phyloP scores from a whole-genome alignment of 495 filamentous ascomycete species.

The Penicillium salamii region DNA sequence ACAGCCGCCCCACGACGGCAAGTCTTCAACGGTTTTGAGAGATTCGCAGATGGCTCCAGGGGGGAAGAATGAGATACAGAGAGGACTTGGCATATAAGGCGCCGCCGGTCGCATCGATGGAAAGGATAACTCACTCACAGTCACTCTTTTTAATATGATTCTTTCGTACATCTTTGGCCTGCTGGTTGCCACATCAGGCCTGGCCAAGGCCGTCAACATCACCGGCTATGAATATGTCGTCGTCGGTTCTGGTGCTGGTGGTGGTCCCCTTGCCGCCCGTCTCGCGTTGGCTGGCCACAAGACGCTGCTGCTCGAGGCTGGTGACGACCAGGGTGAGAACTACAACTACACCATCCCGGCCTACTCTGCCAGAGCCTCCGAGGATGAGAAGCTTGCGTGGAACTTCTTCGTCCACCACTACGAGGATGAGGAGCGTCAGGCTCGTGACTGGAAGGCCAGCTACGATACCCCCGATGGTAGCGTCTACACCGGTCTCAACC shows the following conservation, averaged over 20 bases:
- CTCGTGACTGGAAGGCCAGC: slow-evolving; percentile 43
- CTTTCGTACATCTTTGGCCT: background rate
- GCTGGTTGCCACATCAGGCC: slow-evolving; percentile 14
- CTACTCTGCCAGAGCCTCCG: slow-evolving; percentile 33
- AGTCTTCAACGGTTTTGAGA: background rate
- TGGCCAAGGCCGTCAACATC: slow-evolving; percentile 28
- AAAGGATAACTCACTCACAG: background rate
- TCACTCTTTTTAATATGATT: slow-evolving; percentile 2
- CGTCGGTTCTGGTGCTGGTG: slow-evolving; percentile 63
- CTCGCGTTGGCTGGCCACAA: slow-evolving; percentile 59
- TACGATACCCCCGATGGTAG: slow-evolving; percentile 39
- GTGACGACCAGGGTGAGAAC: slow-evolving; percentile 54
- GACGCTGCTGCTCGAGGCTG: slow-evolving; percentile 62
- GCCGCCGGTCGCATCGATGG: background rate
- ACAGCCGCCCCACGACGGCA: background rate
- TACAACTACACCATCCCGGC: slow-evolving; percentile 39
- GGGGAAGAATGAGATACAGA: too few relatives aligned
- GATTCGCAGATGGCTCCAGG: background rate
- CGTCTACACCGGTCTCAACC: slow-evolving; percentile 36
- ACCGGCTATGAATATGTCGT: slow-evolving; percentile 63
- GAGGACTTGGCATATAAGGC: background rate
- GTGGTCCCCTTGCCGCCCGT: slow-evolving; percentile 59
- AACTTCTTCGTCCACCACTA: slow-evolving; percentile 51
- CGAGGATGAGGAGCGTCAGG: slow-evolving; percentile 32
- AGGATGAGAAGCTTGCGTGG: slow-evolving; percentile 40